These are phyloP conservation scores for Candida sithepensis DNA, from an alignment of 805 yeast species.

Conservation along the genomic window DNA sequence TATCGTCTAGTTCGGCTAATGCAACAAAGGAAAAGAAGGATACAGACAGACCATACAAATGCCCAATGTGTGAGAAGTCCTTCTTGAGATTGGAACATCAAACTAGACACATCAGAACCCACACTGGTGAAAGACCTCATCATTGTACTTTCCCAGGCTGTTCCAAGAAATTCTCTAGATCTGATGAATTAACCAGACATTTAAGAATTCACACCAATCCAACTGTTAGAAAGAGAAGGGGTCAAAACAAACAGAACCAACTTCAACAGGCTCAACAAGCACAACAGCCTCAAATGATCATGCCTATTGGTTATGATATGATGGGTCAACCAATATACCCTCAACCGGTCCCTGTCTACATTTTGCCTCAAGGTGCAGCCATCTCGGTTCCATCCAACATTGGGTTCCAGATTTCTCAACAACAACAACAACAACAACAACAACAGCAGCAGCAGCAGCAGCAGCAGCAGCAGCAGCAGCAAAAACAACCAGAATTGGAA, in stretches of 20 bases:
- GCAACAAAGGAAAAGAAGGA: slow-evolving; percentile 32
- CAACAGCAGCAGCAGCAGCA: slow-evolving; percentile 6
- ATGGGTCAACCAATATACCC: slow-evolving; percentile 30
- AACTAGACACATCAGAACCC: slow-evolving; percentile 75
- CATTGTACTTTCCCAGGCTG: slow-evolving; percentile 72
- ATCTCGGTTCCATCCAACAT: slow-evolving; percentile 17
- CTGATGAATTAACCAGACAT: slow-evolving; percentile 75
- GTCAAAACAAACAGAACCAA: slow-evolving; percentile 20
- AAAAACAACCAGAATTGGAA: slow-evolving; percentile 5
- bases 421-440: slow-evolving; percentile 11
- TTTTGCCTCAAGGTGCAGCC: slow-evolving; percentile 23
- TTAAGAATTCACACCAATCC: slow-evolving; percentile 71
- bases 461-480: slow-evolving; percentile 9
- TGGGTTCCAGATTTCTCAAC: slow-evolving; percentile 14
- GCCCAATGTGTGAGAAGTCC: slow-evolving; percentile 71
- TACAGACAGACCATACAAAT: slow-evolving; percentile 58
- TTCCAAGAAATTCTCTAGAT: slow-evolving; percentile 60
- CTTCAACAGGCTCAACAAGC: slow-evolving; percentile 9
- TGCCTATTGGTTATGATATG: slow-evolving; percentile 30
- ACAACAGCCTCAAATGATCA: slow-evolving; percentile 17
- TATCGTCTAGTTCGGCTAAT: no score
- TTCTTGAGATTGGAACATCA: slow-evolving; percentile 76
- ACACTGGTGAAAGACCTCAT: slow-evolving; percentile 81
- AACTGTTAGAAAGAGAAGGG: slow-evolving; percentile 53
- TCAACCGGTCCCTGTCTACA: slow-evolving; percentile 29